These are phyloP conservation scores for Hyaloscypha hepaticicola DNA, from an alignment of 495 filamentous ascomycete genomes.

Conservation along the genomic window DNA sequence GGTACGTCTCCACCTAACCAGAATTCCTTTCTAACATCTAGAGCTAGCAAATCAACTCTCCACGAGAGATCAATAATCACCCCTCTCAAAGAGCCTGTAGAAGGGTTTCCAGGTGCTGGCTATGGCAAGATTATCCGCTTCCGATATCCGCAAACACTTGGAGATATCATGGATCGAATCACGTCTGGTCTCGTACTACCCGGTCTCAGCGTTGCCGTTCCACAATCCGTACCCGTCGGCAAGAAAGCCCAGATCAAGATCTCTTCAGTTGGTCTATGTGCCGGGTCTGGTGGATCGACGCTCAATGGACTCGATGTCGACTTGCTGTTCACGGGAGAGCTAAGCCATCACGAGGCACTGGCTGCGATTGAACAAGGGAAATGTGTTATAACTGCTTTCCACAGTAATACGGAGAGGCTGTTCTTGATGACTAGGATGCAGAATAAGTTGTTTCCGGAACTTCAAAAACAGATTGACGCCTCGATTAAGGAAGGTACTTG, in stretches of 20 bases:
- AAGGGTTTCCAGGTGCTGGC: conserved; percentile 62
- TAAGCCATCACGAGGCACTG: conserved; percentile 89
- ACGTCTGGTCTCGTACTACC: conserved; percentile 58
- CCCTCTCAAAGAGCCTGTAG: conserved; percentile 11
- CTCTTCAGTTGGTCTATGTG: conserved; percentile 67
- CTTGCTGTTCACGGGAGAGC: conserved; percentile 85
- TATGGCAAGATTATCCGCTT: conserved; percentile 76
- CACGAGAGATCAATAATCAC: conserved; percentile 21
- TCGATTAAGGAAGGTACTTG: conserved; percentile 20
- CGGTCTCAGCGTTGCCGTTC: conserved; percentile 68
- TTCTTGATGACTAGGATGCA: conserved; percentile 64
- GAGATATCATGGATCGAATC: conserved; percentile 41
- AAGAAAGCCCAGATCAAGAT: conserved; percentile 49
- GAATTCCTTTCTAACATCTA: not conserved
- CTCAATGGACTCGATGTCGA: conserved; percentile 69
- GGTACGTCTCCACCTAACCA: not conserved
- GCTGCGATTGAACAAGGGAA: conserved; percentile 85
- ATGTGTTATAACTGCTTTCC: conserved; percentile 79
- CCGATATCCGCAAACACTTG: conserved; percentile 36
- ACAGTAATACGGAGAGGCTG: conserved; percentile 77
- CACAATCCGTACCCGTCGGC: conserved; percentile 52
- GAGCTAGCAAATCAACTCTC: conserved; percentile 2
- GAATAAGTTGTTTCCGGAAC: conserved; percentile 47
- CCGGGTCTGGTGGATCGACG: conserved; percentile 76
- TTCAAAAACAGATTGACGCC: conserved; percentile 30